These are phyloP conservation scores for Cordyceps cateniannulata DNA, from an alignment of 2,329 filamentous ascomycete species.

Conservation along the genomic window DNA sequence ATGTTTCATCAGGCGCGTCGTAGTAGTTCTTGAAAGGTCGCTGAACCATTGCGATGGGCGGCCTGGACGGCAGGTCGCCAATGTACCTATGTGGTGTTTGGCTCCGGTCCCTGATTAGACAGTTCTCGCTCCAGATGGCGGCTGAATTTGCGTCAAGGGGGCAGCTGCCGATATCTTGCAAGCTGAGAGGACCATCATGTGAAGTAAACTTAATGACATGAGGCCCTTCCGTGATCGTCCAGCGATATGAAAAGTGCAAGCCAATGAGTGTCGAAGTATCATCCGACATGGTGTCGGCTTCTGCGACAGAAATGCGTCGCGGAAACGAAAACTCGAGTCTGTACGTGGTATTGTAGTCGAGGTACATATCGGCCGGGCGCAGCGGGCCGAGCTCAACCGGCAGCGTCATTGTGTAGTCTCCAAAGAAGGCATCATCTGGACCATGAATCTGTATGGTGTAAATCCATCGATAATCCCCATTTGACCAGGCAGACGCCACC, in stretches of 20 bases:
- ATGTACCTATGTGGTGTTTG: conserved; percentile 36
- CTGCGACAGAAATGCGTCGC: conserved; percentile 16
- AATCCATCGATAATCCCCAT: not conserved
- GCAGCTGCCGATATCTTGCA: conserved; percentile 25
- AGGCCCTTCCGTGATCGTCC: conserved; percentile 29
- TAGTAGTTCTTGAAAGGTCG: conserved; percentile 30
- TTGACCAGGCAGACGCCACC: conserved; percentile 38
- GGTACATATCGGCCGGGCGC: conserved; percentile 32
- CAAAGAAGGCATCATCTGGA: conserved; percentile 20
- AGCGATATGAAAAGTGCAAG: conserved; percentile 43
- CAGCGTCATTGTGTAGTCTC: conserved; percentile 36
- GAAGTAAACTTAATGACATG: conserved; percentile 39
- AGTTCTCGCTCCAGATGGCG: conserved; percentile 15
- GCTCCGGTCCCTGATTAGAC: conserved; percentile 34
- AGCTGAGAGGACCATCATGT: conserved; percentile 19
- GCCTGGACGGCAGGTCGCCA: conserved; percentile 37
- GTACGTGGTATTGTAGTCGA: conserved; percentile 31
- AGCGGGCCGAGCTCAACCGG: conserved; percentile 36
- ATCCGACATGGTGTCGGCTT: conserved; percentile 24
- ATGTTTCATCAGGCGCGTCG: conserved; percentile 38
- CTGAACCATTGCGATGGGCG: conserved; percentile 33
- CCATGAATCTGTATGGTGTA: not conserved
- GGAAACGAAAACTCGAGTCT: conserved; percentile 19
- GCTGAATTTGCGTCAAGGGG: conserved; percentile 23
- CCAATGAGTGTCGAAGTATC: conserved; percentile 40